Evolutionary conservation across 2,329 filamentous ascomycete species (phyloP).

Genomic region (Beauveria sp.): DNA sequence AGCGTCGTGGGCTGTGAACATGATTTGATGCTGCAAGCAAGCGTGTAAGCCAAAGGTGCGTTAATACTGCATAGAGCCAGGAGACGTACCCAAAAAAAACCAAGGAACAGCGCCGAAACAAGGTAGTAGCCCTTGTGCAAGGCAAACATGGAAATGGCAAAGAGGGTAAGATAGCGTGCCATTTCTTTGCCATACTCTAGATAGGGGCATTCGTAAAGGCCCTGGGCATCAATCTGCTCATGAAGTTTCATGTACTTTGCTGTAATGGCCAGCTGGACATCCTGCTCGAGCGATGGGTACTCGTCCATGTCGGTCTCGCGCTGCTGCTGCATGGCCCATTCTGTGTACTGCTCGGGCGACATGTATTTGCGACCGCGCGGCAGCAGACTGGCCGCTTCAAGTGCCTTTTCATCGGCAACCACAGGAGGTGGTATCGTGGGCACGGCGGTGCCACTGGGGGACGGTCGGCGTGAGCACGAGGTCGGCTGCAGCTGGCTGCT

Average conservation of each 20-base stretch:
- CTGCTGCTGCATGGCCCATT: slow-evolving; percentile 28
- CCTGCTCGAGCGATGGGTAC: slow-evolving; percentile 46
- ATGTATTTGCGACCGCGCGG: slow-evolving; percentile 8
- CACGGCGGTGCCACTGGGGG: background rate
- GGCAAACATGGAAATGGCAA: slow-evolving; percentile 36
- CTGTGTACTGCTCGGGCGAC: slow-evolving; percentile 23
- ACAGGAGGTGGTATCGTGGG: background rate
- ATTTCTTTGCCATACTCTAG: slow-evolving; percentile 50
- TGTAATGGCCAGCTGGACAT: slow-evolving; percentile 47
- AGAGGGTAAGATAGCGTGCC: slow-evolving; percentile 45
- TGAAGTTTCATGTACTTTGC: slow-evolving; percentile 49
- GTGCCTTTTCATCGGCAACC: background rate
- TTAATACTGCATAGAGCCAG: background rate
- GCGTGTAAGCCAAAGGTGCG: slow-evolving; percentile 13
- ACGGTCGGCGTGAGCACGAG: slow-evolving; percentile 2
- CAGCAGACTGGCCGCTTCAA: background rate
- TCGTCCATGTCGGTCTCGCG: slow-evolving; percentile 25
- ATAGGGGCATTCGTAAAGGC: slow-evolving; percentile 53
- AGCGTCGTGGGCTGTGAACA: slow-evolving; percentile 61
- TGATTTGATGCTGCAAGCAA: slow-evolving; percentile 50
- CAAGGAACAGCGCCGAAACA: slow-evolving; percentile 50
- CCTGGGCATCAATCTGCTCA: slow-evolving; percentile 43
- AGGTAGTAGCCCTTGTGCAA: slow-evolving; percentile 47
- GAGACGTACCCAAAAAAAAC: slow-evolving; percentile 48
- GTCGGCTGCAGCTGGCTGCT: background rate